Evolutionary conservation across 2,329 filamentous ascomycete genomes (phyloP).

Genomic region (Colletotrichum lindemuthianum): DNA sequence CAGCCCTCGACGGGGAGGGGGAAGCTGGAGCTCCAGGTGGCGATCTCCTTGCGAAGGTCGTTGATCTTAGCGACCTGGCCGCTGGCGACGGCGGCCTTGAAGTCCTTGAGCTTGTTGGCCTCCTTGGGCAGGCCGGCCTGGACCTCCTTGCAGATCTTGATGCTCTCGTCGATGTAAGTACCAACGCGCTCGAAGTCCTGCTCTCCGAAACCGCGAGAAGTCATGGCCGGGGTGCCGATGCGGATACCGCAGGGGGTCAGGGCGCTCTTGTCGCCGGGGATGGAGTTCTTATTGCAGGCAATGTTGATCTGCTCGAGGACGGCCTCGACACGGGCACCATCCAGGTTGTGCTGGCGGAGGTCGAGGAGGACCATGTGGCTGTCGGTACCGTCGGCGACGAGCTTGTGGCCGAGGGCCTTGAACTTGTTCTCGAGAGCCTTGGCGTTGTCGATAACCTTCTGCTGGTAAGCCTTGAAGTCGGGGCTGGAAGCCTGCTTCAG

Average conservation of each 20-base stretch:
- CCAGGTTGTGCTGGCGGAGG: conserved; percentile 85
- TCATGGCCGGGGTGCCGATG: conserved; percentile 98
- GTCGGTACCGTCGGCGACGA: conserved; percentile 95
- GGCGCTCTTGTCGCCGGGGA: conserved; percentile 96
- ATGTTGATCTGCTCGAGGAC: conserved; percentile 99
- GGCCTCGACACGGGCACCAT: conserved; percentile 94
- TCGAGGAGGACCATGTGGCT: conserved; percentile 98
- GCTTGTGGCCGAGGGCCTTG: conserved; percentile 89
- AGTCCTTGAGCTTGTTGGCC: conserved; percentile 99
- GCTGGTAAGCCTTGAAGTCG: conserved; percentile 94
- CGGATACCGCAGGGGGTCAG: conserved; percentile 94
- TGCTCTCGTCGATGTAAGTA: conserved; percentile 85
- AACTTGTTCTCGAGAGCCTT: conserved; percentile 88
- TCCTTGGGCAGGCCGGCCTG: conserved; percentile 90
- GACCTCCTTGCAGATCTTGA: conserved; percentile 90
- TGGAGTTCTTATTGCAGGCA: conserved; percentile 99
- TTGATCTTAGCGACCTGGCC: conserved; percentile 86
- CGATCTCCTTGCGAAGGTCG: conserved; percentile 87
- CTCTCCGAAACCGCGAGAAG: conserved; percentile 90
- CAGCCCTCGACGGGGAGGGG: conserved; percentile 87
- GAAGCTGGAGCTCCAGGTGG: conserved; percentile 87
- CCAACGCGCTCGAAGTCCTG: conserved; percentile 93
- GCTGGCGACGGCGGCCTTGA: conserved; percentile 88
- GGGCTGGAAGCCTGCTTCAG: conserved; percentile 91
- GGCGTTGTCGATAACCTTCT: conserved; percentile 91